Evolutionary conservation across 2,329 filamentous ascomycete species (phyloP).

Genomic region (Xylaria sp.): DNA sequence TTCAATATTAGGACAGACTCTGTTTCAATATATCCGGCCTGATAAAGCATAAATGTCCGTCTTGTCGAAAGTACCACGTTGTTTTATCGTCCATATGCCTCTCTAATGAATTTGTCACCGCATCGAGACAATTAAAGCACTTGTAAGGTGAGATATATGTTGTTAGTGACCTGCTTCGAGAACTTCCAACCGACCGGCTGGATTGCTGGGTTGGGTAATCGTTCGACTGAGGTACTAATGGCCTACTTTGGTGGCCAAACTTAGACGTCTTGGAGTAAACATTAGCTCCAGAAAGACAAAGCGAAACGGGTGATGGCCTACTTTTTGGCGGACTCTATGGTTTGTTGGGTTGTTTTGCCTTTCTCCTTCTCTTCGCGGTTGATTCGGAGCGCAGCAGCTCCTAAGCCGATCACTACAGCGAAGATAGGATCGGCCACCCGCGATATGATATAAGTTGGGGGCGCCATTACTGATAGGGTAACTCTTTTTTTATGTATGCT

Average conservation of each 20-base stretch:
- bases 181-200: constrained; percentile 1
- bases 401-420: constrained; percentile 65
- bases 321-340: constrained; percentile 59
- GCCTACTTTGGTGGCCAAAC: constrained; percentile 17
- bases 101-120: neutral
- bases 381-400: constrained; percentile 66
- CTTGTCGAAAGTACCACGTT: neutral
- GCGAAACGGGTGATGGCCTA: constrained; percentile 37
- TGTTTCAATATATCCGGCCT: neutral
- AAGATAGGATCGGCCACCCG: constrained; percentile 68
- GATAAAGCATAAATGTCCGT: neutral
- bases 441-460: constrained; percentile 69
- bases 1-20: neutral
- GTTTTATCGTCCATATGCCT: neutral
- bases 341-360: constrained; percentile 63
- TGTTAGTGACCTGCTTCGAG: neutral
- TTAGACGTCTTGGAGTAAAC: constrained; percentile 22
- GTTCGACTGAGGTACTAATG: constrained; percentile 10
- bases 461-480: constrained; percentile 54
- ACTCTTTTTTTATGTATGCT: neutral
- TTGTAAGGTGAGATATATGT: neutral
- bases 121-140: neutral
- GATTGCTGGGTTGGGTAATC: neutral
- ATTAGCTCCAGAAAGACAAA: constrained; percentile 4
- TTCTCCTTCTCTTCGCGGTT: constrained; percentile 69